phyloP scores from a whole-genome alignment of 345 rosid species.

The Gossypium stocksii region DNA sequence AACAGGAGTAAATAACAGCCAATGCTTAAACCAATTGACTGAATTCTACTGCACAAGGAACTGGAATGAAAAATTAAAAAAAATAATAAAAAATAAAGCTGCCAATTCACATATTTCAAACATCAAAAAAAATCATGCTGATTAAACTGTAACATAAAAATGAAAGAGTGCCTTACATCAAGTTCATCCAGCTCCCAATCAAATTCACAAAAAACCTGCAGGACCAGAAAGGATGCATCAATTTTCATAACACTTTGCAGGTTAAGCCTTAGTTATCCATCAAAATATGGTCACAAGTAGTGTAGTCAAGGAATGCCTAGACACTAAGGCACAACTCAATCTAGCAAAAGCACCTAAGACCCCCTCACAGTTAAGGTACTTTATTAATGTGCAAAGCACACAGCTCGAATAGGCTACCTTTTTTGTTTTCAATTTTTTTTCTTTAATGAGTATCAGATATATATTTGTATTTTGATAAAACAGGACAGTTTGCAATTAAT shows the following conservation, averaged over 20 bases:
- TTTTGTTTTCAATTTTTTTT: not conserved
- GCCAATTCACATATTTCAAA: not conserved
- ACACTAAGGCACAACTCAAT: not conserved
- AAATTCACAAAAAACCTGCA: slow-evolving; percentile 89
- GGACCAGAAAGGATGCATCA: slow-evolving; percentile 22
- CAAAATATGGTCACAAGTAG: not conserved
- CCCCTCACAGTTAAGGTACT: not conserved
- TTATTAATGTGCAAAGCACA: not conserved
- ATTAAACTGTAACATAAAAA: not conserved
- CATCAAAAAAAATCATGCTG: slow-evolving; percentile 3
- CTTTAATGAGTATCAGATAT: not conserved
- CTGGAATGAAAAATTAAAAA: not conserved
- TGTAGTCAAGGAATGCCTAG: not conserved
- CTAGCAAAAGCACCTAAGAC: not conserved
- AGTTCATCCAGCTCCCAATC: slow-evolving; percentile 96
- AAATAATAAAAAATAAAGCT: not conserved
- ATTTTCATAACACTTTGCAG: not conserved
- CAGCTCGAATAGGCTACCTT: not conserved
- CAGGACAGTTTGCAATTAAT: not conserved
- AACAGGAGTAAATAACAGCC: not conserved
- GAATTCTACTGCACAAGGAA: not conserved
- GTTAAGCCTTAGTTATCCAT: not conserved
- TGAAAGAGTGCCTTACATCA: slow-evolving; percentile 49
- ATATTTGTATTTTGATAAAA: not conserved
- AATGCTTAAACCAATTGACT: not conserved